These are phyloP conservation scores for Limnanthes douglasii DNA, from an alignment of 345 rosid species.

Conservation along the genomic window DNA sequence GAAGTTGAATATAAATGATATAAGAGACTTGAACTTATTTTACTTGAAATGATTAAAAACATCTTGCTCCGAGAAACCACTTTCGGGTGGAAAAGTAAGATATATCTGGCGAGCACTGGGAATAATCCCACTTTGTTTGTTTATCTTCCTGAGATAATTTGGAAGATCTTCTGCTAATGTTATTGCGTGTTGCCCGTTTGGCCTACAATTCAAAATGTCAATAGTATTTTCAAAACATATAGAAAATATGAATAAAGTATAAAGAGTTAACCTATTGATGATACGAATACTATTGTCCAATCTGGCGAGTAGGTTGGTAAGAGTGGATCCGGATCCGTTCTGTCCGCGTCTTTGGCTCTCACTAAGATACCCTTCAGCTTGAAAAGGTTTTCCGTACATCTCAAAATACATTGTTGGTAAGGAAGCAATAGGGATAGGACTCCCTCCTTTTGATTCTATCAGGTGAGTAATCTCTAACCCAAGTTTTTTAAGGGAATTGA, in stretches of 20 bases:
- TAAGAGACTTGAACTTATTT: not conserved
- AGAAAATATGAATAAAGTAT: not conserved
- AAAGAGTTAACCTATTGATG: conserved; percentile 55
- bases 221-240: not conserved
- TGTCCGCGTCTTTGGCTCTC: conserved; percentile 98
- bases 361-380: conserved; percentile 92
- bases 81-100: conserved; percentile 92
- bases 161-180: conserved; percentile 73
- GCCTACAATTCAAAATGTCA: conserved; percentile 28
- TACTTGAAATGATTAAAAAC: conserved; percentile 78
- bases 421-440: conserved; percentile 87
- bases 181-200: conserved; percentile 94
- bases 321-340: conserved; percentile 86
- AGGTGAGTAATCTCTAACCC: conserved; percentile 75
- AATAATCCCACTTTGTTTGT: conserved; percentile 39
- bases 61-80: conserved; percentile 70
- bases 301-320: conserved; percentile 87
- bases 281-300: conserved; percentile 73
- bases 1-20: not conserved
- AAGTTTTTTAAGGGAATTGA: conserved; percentile 64
- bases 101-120: conserved; percentile 80
- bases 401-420: conserved; percentile 82
- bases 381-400: conserved; percentile 72
- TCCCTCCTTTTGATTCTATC: conserved; percentile 65
- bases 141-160: conserved; percentile 35